phyloP scores from a whole-genome alignment of 2,329 filamentous ascomycete species.

The Venturia effusa region DNA sequence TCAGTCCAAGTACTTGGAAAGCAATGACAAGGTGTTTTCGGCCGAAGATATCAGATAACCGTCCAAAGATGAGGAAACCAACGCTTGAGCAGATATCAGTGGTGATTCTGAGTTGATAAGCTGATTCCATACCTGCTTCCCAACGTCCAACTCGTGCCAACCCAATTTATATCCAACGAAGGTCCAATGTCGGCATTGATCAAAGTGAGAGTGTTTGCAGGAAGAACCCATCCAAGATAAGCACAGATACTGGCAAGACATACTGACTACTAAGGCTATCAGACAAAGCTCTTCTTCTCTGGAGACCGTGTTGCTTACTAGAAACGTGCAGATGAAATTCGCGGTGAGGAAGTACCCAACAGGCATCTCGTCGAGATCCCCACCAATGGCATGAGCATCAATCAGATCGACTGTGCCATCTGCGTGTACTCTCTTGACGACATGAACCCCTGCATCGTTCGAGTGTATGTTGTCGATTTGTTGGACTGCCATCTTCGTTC shows the following conservation, averaged over 20 bases:
- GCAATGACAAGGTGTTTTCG: constrained; percentile 31
- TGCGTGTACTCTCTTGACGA: constrained; percentile 23
- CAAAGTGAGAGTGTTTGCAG: constrained; percentile 20
- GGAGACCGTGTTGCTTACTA: constrained; percentile 4
- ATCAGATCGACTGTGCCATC: constrained; percentile 34
- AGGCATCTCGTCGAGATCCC: constrained; percentile 28
- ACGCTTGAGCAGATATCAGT: constrained; percentile 17
- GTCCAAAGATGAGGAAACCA: constrained; percentile 31
- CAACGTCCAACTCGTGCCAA: constrained; percentile 27
- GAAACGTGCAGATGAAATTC: constrained; percentile 10
- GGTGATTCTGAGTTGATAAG: neutral
- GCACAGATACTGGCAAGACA: constrained; percentile 19
- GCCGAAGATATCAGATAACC: constrained; percentile 34
- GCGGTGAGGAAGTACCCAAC: constrained; percentile 10
- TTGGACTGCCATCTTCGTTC: neutral
- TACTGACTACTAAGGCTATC: constrained; percentile 14
- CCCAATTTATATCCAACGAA: constrained; percentile 18
- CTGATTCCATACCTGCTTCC: constrained; percentile 15
- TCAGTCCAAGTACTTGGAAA: constrained; percentile 23
- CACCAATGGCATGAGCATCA: constrained; percentile 33
- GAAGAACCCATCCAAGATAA: constrained; percentile 22
- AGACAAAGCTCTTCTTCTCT: neutral
- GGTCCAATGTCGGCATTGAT: constrained; percentile 12
- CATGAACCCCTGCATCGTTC: constrained; percentile 13
- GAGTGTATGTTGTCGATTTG: neutral